Conservation (phyloP, 345 rosid genomes). For the Lumnitzera littorea region DNA sequence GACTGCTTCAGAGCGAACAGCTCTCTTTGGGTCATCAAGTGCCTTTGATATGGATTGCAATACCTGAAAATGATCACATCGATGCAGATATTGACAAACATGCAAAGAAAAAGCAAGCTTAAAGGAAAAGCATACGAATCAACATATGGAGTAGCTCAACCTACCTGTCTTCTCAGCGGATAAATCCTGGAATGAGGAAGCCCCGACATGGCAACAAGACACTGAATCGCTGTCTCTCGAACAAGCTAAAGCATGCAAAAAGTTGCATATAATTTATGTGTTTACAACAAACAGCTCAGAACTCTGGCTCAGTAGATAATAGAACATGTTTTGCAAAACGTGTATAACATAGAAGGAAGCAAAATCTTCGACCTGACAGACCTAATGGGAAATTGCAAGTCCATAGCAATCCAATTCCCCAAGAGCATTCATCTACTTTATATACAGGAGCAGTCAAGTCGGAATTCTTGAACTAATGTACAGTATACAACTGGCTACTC, state of each 20-base stretch:
- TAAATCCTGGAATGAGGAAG: constrained; percentile 67
- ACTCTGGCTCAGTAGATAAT: no score
- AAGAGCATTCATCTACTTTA: no score
- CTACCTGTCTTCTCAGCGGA: constrained; percentile 68
- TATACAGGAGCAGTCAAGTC: no score
- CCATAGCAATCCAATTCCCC: no score
- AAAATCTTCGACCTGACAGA: no score
- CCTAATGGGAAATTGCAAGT: no score
- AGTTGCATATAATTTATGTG: not conserved
- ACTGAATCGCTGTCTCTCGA: constrained; percentile 82
- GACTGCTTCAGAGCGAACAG: constrained; percentile 75
- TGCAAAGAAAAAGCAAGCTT: not conserved
- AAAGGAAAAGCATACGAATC: not conserved
- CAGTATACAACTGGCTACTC: no score
- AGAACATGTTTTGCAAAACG: no score
- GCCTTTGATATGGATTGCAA: constrained; percentile 46
- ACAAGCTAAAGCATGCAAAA: constrained; percentile 41
- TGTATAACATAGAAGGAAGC: no score
- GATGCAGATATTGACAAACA: no score
- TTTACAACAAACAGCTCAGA: not conserved
- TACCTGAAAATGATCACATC: constrained; percentile 31
- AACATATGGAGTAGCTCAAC: constrained; percentile 4
- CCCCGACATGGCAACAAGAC: constrained; percentile 61
- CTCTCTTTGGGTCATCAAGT: constrained; percentile 79
- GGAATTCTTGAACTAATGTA: no score